Conservation (phyloP, 2,329 filamentous ascomycete species). For the Westerdykella aurantiaca region DNA sequence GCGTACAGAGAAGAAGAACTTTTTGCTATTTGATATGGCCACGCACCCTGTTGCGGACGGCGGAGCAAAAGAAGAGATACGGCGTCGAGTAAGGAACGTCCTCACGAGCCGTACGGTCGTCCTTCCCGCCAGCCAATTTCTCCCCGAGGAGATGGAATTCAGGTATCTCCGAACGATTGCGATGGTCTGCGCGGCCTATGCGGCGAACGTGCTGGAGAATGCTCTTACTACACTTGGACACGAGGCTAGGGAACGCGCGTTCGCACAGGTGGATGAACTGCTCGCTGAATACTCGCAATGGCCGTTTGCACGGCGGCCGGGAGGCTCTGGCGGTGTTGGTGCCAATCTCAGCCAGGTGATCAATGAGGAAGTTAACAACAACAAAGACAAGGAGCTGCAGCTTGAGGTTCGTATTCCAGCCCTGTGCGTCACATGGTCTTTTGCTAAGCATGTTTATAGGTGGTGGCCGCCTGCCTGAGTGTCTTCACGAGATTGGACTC, state of each 20-base stretch:
- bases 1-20: constrained; percentile 98
- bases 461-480: constrained; percentile 89
- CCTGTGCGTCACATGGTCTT: neutral
- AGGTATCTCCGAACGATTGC: constrained; percentile 84
- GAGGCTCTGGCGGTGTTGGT: constrained; percentile 75
- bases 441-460: constrained; percentile 41
- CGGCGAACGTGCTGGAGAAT: constrained; percentile 96
- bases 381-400: constrained; percentile 91
- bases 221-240: constrained; percentile 90
- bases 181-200: constrained; percentile 98
- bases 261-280: constrained; percentile 94
- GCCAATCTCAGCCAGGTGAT: constrained; percentile 88
- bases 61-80: constrained; percentile 95
- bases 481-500: constrained; percentile 98
- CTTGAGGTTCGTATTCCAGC: constrained; percentile 64
- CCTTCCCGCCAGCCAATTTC: constrained; percentile 75
- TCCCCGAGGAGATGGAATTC: constrained; percentile 92
- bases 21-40: constrained; percentile 99
- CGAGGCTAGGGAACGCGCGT: constrained; percentile 88
- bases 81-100: constrained; percentile 83
- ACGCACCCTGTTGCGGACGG: constrained; percentile 96
- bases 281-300: constrained; percentile 95
- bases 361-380: constrained; percentile 75
- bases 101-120: constrained; percentile 93
- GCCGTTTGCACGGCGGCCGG: constrained; percentile 80